Conservation (phyloP, 345 rosid genomes). For the Salix koriyanagi region DNA sequence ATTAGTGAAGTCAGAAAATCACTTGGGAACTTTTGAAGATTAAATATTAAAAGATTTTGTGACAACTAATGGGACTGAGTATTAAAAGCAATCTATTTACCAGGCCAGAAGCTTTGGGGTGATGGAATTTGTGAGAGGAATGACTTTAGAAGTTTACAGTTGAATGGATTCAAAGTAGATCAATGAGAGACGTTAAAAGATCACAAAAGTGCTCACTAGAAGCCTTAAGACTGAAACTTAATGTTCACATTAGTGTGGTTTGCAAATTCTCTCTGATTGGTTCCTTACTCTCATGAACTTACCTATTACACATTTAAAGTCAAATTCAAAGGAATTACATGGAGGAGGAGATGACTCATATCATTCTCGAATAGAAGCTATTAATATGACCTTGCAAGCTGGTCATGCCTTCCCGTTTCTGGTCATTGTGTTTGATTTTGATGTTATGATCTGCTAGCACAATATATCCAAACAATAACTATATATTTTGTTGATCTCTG, state of each 20-base stretch:
- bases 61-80: too few species aligned
- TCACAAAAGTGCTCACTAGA: neutral
- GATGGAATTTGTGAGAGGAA: neutral
- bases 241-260: neutral
- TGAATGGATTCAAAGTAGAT: neutral
- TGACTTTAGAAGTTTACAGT: neutral
- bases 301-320: neutral
- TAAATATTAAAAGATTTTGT: too few species aligned
- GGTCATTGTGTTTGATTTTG: neutral
- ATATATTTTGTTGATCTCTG: neutral
- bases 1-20: too few species aligned
- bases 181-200: neutral
- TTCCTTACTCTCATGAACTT: neutral
- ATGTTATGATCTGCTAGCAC: neutral
- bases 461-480: neutral
- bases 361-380: slow-evolving; percentile 4
- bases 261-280: neutral
- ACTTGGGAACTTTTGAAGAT: too few species aligned
- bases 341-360: neutral
- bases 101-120: neutral
- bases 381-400: neutral
- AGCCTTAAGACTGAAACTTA: neutral
- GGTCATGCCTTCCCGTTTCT: neutral
- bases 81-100: neutral
- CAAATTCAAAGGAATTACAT: neutral